Conservation (phyloP, 192 early-diverging fungal genomes). For the Coemansia sp. region DNA sequence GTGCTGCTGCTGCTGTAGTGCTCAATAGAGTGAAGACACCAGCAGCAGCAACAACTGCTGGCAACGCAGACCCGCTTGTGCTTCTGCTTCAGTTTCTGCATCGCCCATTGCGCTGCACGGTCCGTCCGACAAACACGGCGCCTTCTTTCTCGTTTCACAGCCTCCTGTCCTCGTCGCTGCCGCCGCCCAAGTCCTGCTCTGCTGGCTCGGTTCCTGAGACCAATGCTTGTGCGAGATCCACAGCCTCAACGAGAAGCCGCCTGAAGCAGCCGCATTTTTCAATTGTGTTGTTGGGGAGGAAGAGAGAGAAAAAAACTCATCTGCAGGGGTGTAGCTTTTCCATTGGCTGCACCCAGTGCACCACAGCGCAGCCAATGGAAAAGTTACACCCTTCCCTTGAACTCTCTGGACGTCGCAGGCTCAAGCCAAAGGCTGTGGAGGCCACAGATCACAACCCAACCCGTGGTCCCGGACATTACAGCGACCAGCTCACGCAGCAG, state of each 20-base stretch:
- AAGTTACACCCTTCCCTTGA: slow-evolving; percentile 2
- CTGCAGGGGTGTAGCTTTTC: slow-evolving; percentile 1
- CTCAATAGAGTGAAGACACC: too few species aligned
- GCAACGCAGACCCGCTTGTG: not conserved
- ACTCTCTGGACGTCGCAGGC: not conserved
- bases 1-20: too few species aligned
- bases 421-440: not conserved
- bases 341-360: not conserved
- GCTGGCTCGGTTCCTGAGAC: not conserved
- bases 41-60: too few species aligned
- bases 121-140: too few species aligned
- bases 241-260: too few species aligned
- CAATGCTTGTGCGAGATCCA: not conserved
- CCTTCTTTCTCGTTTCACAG: too few species aligned
- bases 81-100: not conserved
- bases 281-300: not conserved
- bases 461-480: too few species aligned
- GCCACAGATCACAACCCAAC: not conserved
- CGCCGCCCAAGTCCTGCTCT: not conserved
- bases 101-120: too few species aligned
- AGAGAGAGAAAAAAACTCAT: not conserved
- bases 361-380: slow-evolving; percentile 17
- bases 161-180: not conserved
- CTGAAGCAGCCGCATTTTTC: not conserved
- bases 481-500: too few species aligned